Percentiles rank a stretch among this genome's conserved stretches.
Evolutionary conservation across 192 early-diverging fungal genomes (phyloP).

Genomic region (Mortierella alpina): DNA sequence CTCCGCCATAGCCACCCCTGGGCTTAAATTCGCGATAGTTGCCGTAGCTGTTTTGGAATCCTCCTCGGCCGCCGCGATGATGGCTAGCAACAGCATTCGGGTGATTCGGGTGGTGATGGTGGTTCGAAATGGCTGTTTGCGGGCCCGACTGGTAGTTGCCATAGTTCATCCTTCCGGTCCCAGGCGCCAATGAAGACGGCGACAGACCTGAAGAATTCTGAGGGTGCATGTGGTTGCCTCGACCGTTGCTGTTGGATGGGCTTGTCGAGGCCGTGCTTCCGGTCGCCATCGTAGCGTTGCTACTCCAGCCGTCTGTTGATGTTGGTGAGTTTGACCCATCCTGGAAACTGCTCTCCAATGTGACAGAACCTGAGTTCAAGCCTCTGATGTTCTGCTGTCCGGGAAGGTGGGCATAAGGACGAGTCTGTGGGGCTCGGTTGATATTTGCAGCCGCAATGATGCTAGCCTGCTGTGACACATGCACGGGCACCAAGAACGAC

Average conservation of each 20-base stretch:
- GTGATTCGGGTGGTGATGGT: no score
- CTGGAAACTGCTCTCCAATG: constrained; percentile 27
- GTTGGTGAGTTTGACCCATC: constrained; percentile 18
- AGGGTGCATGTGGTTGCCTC: neutral
- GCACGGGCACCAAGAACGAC: constrained; percentile 14
- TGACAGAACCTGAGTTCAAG: neutral
- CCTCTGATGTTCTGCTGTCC: constrained; percentile 12
- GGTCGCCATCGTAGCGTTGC: neutral
- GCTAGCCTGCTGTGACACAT: constrained; percentile 25
- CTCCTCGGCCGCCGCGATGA: constrained; percentile 22
- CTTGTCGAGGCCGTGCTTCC: neutral
- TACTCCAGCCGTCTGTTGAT: constrained; percentile 15
- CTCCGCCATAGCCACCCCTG: constrained; percentile 18
- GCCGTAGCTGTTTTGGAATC: neutral
- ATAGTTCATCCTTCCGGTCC: no score
- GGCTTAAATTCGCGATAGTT: constrained; percentile 20
- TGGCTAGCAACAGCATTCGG: neutral
- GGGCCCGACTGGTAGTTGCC: no score
- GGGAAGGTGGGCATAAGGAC: constrained; percentile 20
- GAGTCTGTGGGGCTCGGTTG: constrained; percentile 33
- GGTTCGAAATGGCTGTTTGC: no score
- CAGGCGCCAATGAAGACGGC: no score
- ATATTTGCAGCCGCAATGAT: constrained; percentile 36
- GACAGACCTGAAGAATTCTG: no score
- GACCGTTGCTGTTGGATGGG: neutral